Evolutionary conservation across 164 flowering plant genomes (phyloP).

Genomic region (Macadamia integrifolia): DNA sequence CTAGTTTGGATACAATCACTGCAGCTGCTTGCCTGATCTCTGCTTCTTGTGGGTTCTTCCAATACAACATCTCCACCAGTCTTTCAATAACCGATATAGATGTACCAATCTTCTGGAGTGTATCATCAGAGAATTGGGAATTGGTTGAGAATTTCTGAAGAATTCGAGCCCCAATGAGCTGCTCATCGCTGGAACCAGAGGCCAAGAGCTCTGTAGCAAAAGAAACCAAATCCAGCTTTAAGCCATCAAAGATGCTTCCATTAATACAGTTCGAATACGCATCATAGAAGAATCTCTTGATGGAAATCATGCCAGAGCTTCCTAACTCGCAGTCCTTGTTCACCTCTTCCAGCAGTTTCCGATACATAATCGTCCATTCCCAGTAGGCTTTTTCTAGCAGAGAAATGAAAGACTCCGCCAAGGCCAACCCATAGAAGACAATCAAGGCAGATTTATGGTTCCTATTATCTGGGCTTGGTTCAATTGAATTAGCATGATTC

Average conservation of each 20-base stretch:
- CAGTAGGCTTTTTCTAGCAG: conserved; percentile 81
- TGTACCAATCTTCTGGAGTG: conserved; percentile 75
- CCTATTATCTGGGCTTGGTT: conserved; percentile 65
- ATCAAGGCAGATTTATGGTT: conserved; percentile 63
- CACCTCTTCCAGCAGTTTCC: conserved; percentile 46
- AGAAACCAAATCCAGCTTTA: conserved; percentile 85
- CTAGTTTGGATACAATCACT: conserved; percentile 61
- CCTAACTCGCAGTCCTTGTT: not conserved
- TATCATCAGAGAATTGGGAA: conserved; percentile 51
- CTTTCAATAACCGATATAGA: conserved; percentile 64
- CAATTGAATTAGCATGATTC: conserved; percentile 54
- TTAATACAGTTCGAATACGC: conserved; percentile 75
- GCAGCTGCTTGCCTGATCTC: conserved; percentile 78
- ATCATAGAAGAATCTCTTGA: conserved; percentile 82
- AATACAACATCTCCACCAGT: conserved; percentile 85
- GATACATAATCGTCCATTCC: conserved; percentile 64
- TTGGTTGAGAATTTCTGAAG: conserved; percentile 41
- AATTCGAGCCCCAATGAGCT: conserved; percentile 70
- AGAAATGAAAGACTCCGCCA: conserved; percentile 81
- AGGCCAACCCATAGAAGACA: conserved; percentile 76
- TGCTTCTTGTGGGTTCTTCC: conserved; percentile 79
- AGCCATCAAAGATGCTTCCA: conserved; percentile 94
- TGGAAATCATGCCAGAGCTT: conserved; percentile 43
- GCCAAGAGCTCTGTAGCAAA: conserved; percentile 72
- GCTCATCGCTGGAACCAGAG: conserved; percentile 75